phyloP scores from a whole-genome alignment of 2,329 filamentous ascomycete species.

The Fusarium sp. region DNA sequence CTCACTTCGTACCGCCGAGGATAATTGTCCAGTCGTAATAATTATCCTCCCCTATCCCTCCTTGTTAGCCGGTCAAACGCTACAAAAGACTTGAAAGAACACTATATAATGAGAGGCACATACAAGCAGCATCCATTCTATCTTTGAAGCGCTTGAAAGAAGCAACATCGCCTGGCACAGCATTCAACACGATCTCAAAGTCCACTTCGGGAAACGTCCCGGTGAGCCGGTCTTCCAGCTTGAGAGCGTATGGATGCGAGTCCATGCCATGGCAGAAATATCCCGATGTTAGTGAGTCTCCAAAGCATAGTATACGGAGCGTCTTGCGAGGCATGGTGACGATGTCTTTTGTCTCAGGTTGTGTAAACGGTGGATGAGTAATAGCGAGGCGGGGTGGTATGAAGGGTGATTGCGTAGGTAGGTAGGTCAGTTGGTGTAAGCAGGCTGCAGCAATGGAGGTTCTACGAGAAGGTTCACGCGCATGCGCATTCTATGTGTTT shows the following conservation, averaged over 20 bases:
- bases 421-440: slow-evolving; percentile 7
- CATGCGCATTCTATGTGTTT: background rate
- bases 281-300: slow-evolving; percentile 71
- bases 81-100: background rate
- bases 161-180: slow-evolving; percentile 63
- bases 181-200: slow-evolving; percentile 60
- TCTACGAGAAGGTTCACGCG: background rate
- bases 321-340: slow-evolving; percentile 46
- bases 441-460: slow-evolving; percentile 14
- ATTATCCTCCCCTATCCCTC: slow-evolving; percentile 32
- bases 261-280: slow-evolving; percentile 55
- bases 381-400: slow-evolving; percentile 3
- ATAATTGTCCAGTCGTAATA: slow-evolving; percentile 70
- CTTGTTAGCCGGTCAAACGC: background rate
- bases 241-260: slow-evolving; percentile 64
- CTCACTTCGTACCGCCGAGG: slow-evolving; percentile 71
- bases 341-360: background rate
- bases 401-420: slow-evolving; percentile 9
- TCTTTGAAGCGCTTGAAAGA: slow-evolving; percentile 45
- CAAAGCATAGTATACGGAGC: slow-evolving; percentile 70
- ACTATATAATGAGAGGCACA: background rate
- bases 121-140: slow-evolving; percentile 52
- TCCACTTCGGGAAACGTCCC: slow-evolving; percentile 56
- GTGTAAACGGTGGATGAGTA: background rate
- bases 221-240: slow-evolving; percentile 58